A percentile compares a stretch with the other conserved stretches of the same genome.
phyloP scores from a whole-genome alignment of 257 asterid species.

The Prunella vulgaris region DNA sequence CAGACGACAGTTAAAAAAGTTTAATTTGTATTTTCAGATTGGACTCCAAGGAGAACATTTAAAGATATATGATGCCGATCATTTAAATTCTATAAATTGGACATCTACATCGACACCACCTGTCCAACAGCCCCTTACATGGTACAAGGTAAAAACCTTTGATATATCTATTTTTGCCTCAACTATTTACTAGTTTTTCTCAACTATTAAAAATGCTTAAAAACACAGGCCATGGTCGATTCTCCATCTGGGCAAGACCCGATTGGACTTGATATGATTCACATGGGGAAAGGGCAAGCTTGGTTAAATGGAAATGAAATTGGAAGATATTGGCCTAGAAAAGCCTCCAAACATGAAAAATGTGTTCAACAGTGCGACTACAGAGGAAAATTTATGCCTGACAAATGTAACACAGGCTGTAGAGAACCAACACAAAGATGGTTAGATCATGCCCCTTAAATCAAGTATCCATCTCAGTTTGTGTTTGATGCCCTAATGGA shows the following conservation, averaged over 20 bases:
- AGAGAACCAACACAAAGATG: conserved; percentile 92
- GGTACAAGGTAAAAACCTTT: conserved; percentile 89
- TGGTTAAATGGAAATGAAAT: conserved; percentile 93
- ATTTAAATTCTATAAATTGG: conserved; percentile 53
- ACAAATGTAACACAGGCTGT: conserved; percentile 83
- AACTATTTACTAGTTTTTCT: neutral
- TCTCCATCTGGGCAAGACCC: conserved; percentile 83
- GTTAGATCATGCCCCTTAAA: conserved; percentile 31
- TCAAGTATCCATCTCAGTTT: neutral
- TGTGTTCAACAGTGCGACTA: conserved; percentile 72
- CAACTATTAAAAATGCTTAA: neutral
- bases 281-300: conserved; percentile 93
- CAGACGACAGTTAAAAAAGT: too few species aligned
- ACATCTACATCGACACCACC: conserved; percentile 63
- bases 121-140: conserved; percentile 73
- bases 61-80: conserved; percentile 43
- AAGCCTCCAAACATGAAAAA: conserved; percentile 54
- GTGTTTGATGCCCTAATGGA: too few species aligned
- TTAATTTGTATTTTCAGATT: conserved; percentile 40
- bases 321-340: conserved; percentile 87
- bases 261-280: conserved; percentile 77
- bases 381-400: conserved; percentile 76
- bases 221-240: conserved; percentile 60
- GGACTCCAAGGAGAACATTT: conserved; percentile 73
- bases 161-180: conserved; percentile 9